Evolutionary conservation across 768 basidiomycete genomes (phyloP), one percentile per base, ranked within the genome.

Genomic region (Lentinula detonsa): DNA sequence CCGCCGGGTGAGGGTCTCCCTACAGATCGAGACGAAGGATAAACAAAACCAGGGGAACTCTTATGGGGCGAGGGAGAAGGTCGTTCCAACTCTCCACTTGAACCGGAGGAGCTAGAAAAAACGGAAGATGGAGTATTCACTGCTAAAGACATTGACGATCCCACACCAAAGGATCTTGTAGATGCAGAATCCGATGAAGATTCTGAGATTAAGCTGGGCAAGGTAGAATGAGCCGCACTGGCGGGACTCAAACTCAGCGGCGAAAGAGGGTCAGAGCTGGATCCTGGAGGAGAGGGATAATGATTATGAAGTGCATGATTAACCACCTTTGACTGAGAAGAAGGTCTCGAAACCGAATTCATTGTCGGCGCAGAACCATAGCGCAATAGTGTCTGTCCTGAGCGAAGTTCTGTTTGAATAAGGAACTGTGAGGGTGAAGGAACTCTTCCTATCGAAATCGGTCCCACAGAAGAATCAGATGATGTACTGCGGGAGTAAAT

Each of bases 11-110:
- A 52, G 13, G 67, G 68, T 6, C 64, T 62, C 3, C 62, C 66
- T 0, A 63, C 45, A 5, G 68, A 67, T 9, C 68, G 66, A 11
- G 68, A 67, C 1, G 66, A 67, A 7, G 68, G 68, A 46, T 64
- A 69, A 5, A 69, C 62, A 50, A 69, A 68, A 21, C 28, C 50
- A 9, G 61, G 35, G 3, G 52, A 28, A 8, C 9, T 37, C 33
- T 18, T 43, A 9, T 21, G 13, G 15, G 54, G 45, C 21, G 39
- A 42, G 3, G 54, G 55, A 31, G 60, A 54, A 4, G 60, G 31
- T 33, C 15, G 23, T 34, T 23, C 42, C 40, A 40, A 42, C 40
- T 50, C 40, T 35, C 8, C 50, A 18, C 42, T 37, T 7, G 60
- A 45, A 37, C 37, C 51, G 46, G 51, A 52, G 5, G 60, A 61